These are phyloP conservation scores for Irpex rosettiformis DNA, from an alignment of 1,284 basidiomycete species.

Conservation along the genomic window DNA sequence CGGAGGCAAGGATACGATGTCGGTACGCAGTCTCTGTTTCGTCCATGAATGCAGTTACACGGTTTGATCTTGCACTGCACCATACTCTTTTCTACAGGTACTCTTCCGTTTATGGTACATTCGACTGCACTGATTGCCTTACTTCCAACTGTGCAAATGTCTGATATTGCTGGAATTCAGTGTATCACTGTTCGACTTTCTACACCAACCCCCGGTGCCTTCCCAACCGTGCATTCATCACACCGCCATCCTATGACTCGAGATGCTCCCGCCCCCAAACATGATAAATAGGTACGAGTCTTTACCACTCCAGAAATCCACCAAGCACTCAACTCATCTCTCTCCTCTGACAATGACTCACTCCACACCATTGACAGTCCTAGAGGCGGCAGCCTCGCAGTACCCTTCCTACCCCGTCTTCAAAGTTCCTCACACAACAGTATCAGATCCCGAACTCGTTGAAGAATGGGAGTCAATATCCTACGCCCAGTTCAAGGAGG, in stretches of 20 bases:
- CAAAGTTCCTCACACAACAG: conserved; percentile 39
- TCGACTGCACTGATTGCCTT: background rate
- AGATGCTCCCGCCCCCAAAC: background rate
- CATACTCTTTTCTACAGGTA: background rate
- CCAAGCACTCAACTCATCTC: background rate
- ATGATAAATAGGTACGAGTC: background rate
- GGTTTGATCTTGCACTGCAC: background rate
- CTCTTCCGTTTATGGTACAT: background rate
- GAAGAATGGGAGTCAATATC: conserved; percentile 47
- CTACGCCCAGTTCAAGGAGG: conserved; percentile 47
- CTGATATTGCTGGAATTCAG: background rate
- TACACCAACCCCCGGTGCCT: background rate
- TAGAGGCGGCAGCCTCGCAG: conserved; percentile 41
- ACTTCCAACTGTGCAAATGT: background rate
- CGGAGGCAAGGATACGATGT: background rate
- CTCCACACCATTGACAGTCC: conserved; percentile 45
- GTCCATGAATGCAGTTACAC: background rate
- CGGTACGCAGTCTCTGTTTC: background rate
- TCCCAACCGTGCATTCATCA: background rate
- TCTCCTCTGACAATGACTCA: conserved; percentile 20
- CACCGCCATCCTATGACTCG: background rate
- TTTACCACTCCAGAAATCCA: background rate
- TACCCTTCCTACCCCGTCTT: conserved; percentile 47
- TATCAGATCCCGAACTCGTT: conserved; percentile 31
- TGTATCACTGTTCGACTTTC: background rate